Evolutionary conservation across 2,329 filamentous ascomycete genomes (phyloP), one percentile per base, ranked within the genome.

Genomic region (Fusarium robinianum): DNA sequence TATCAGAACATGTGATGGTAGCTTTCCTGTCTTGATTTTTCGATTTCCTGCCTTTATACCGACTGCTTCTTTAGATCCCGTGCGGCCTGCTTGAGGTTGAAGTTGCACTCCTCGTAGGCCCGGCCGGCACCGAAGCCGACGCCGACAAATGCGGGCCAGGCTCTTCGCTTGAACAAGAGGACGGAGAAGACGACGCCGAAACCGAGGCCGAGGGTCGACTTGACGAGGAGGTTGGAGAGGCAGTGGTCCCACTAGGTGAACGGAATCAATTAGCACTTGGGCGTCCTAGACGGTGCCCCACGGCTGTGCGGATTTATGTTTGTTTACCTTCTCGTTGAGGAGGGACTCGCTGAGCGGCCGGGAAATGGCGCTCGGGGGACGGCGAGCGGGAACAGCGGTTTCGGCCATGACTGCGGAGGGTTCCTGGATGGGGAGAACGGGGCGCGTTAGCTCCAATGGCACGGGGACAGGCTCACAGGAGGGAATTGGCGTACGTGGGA

Each of bases 101-200:
- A 88, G 77, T 99, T 96, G 74, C 94, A 96, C 78, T 99, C 94
- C 73, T 99, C 94, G 78, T 95, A 99, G 46, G 94, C 94, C 65
- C 95, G 84, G 63, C 94, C 94, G 55, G 91, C 91, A 68, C 95
- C 94, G 70, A 99, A 97, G 45, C 94, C 94, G 41, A 92, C 80
- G 57, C 94, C 94, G 58, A 96, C 82, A 68, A 90, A 94, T n/a
- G 91, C 94, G 45, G 94, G 94, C 90, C 92, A 99, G 58, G 94
- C 89, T 76, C 94, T 86, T 72, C 95, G 87, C 81, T 95, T 96
- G 83, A 99, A 99, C 42, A 99, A 76, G 46, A 99, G 87, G 51
- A 99, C 91, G 51, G 94, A 97, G 79, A 99, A 97, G 74, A 99
- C 89, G 70, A 99, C 87, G 68, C 94, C 94, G 75, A 99, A 99